Base-by-base conservation (phyloP, 768 basidiomycete genomes). In the Stropharia rugosoannulata region DNA sequence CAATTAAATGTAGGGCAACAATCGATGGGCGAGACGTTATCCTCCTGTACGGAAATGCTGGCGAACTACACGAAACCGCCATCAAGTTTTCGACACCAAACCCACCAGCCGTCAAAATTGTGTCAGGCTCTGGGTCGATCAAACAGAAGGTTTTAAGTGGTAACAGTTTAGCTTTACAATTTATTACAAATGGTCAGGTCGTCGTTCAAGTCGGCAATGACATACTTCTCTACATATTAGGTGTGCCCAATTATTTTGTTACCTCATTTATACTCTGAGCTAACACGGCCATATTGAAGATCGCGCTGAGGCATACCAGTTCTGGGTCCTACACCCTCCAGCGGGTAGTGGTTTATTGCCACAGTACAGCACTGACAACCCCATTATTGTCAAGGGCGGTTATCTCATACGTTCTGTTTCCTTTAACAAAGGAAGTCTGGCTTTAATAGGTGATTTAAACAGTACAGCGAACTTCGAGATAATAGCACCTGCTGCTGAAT, bases 351-450 rank as follows among this genome's bases (percentile, higher is more conserved):
- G 77, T 22, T 49, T 68, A 12, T 75, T 75, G 42, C 66, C 70
- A 27, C 62, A 67, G 13, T 78, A 70, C 49, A 74, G 63, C 52
- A 79, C 71, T 5, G 62, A 74, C 38, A 73, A 77, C 59, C 74
- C 80, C 1, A 71, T 80, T 45, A 72, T 79, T 40, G 68, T 81
- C 41, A 78, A 86, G 60, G 79, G 80, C 54, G 78, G 78, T 25
- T 80, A 81, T 45, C 68, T 80, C 38, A 62, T 80, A 16, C 74
- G 80, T 22, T 70, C 76, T 9, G 73, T 70, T 3, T 62, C 68
- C 7, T 61, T 70, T 4, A 63, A 65, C 3, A 71, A 64, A 4
- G 60, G 68, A 37, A 74, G 66, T 10, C 70, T 81, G 13, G 70
- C 73, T 16, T 66, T 81, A 22, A 70, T 60, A 5, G 79, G 78